A percentile compares a stretch with the other conserved stretches of the same genome.
Conservation (phyloP, 2,329 filamentous ascomycete genomes). For the Pestalotiopsis sp. region DNA sequence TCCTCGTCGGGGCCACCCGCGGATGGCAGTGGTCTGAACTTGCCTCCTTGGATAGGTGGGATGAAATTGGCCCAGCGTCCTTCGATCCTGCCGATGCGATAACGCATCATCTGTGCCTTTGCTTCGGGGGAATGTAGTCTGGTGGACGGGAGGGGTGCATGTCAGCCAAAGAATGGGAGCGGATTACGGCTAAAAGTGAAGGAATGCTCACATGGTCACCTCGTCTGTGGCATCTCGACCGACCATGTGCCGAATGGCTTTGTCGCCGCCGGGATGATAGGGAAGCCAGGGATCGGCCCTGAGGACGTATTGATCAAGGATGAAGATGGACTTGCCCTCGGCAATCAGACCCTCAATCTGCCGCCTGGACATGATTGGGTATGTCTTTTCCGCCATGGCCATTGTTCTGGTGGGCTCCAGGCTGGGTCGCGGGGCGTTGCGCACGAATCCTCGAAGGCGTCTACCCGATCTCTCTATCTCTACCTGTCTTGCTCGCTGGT, state of each 20-base stretch:
- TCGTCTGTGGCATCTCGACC: slow-evolving; percentile 94
- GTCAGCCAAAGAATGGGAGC: slow-evolving; percentile 15
- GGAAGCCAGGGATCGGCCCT: slow-evolving; percentile 87
- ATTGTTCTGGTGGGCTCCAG: not conserved
- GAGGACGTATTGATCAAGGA: slow-evolving; percentile 79
- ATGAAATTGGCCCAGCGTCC: slow-evolving; percentile 85
- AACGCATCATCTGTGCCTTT: slow-evolving; percentile 74
- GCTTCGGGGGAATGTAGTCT: slow-evolving; percentile 85
- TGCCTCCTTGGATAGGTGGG: slow-evolving; percentile 89
- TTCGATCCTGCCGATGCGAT: slow-evolving; percentile 81
- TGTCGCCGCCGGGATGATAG: slow-evolving; percentile 91
- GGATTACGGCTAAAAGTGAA: slow-evolving; percentile 14
- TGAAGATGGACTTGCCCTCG: slow-evolving; percentile 76
- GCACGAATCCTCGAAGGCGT: not conserved
- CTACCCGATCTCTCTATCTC: not conserved
- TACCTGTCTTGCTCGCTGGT: too few relatives aligned
- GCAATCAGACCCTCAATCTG: slow-evolving; percentile 84
- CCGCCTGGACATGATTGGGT: slow-evolving; percentile 55
- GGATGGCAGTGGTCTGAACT: slow-evolving; percentile 58
- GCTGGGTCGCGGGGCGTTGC: not conserved
- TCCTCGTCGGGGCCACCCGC: slow-evolving; percentile 30
- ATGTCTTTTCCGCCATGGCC: slow-evolving; percentile 39
- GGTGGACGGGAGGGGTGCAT: slow-evolving; percentile 14
- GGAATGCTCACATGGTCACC: slow-evolving; percentile 74
- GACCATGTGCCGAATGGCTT: slow-evolving; percentile 90